Evolutionary conservation across 78 protist species (phyloP).

Genomic region (Emiliania huxleyi): DNA sequence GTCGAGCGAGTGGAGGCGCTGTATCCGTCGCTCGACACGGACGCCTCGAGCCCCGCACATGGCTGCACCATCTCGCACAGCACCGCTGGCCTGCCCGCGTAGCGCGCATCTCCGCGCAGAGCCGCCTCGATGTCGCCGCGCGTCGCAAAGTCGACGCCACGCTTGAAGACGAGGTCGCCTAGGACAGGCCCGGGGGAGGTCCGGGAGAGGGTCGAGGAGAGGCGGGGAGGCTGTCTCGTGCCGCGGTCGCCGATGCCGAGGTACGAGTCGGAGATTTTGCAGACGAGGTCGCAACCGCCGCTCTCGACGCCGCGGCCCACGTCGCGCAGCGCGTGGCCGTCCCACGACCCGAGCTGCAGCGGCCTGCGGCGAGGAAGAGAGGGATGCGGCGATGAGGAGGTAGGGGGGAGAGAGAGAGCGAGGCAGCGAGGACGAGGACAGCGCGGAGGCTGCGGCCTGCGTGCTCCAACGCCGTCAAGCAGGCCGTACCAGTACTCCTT

Average conservation of each 20-base stretch:
- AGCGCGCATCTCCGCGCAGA: not conserved
- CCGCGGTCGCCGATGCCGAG: constrained; percentile 35
- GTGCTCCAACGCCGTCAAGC: not conserved
- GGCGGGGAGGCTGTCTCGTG: no score
- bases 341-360: constrained; percentile 12
- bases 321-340: not conserved
- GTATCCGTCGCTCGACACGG: not conserved
- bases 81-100: not conserved
- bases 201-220: no score
- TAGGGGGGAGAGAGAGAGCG: no score
- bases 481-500: constrained; percentile 26
- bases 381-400: no score
- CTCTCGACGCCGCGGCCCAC: not conserved
- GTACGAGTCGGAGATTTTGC: constrained; percentile 23
- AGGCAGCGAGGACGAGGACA: no score
- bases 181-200: no score
- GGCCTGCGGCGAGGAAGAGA: no score
- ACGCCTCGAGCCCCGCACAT: not conserved
- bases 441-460: no score
- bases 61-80: not conserved
- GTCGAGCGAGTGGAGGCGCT: constrained; percentile 36
- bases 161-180: no score
- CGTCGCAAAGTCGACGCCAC: not conserved
- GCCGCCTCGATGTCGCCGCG: not conserved
- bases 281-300: constrained; percentile 11